A percentile compares a stretch with the other conserved stretches of the same genome.
Evolutionary conservation across 169 alveolate genomes (phyloP).

Genomic region (Plasmodium yoelii): DNA sequence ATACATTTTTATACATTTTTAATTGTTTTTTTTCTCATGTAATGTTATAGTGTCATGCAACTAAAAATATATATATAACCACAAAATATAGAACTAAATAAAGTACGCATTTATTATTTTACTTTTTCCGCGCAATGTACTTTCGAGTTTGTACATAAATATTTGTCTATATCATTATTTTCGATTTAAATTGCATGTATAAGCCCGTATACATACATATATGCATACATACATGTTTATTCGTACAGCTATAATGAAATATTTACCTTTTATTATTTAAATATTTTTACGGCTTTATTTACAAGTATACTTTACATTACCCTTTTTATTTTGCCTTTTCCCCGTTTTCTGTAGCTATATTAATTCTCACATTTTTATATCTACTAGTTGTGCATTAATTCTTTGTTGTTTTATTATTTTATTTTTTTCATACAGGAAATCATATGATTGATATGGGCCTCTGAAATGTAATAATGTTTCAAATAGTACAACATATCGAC

Average conservation of each 20-base stretch:
- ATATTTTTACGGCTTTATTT: neutral
- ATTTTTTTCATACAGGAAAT: too few species aligned
- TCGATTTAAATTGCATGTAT: neutral
- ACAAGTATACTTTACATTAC: neutral
- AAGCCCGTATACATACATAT: neutral
- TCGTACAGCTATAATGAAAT: neutral
- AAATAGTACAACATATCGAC: too few species aligned
- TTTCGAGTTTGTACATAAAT: too few species aligned
- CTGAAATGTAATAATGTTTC: too few species aligned
- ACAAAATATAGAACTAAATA: too few species aligned
- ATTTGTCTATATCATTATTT: neutral
- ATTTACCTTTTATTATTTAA: neutral
- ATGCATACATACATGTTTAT: neutral
- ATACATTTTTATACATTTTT: neutral
- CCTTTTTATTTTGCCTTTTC: neutral
- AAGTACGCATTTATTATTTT: too few species aligned
- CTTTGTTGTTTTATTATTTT: too few species aligned
- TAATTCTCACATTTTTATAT: too few species aligned
- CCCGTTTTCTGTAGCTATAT: neutral
- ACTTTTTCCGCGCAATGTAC: too few species aligned
- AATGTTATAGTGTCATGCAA: neutral
- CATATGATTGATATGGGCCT: too few species aligned
- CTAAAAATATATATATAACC: too few species aligned
- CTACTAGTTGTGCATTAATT: too few species aligned
- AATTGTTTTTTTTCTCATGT: neutral